Percentiles rank a stretch among this genome's conserved stretches.
Evolutionary conservation across 1,139 yeast genomes (phyloP).

Genomic region (Cylindricascospora bacillispora): DNA sequence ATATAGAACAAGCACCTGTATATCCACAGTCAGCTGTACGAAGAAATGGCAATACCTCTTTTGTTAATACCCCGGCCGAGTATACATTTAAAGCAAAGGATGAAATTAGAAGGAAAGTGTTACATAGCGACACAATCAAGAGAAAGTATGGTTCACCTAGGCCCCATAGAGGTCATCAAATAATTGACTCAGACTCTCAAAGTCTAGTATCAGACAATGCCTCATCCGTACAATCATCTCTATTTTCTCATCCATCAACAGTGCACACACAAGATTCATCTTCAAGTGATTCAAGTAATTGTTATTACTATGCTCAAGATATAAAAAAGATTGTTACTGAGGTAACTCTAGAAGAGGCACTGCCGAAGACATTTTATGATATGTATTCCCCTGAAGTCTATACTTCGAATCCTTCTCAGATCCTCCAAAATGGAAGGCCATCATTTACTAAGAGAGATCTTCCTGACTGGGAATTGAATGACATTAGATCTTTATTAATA

Average conservation of each 20-base stretch:
- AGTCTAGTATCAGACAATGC: constrained; percentile 14
- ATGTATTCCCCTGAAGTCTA: constrained; percentile 44
- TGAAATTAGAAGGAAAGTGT: constrained; percentile 27
- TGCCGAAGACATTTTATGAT: constrained; percentile 37
- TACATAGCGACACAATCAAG: constrained; percentile 5
- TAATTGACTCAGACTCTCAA: constrained; percentile 6
- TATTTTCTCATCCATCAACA: constrained; percentile 20
- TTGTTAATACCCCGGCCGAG: constrained; percentile 29
- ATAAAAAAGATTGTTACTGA: constrained; percentile 10
- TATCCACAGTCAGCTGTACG: constrained; percentile 4
- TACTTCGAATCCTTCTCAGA: constrained; percentile 25
- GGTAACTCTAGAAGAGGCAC: constrained; percentile 28
- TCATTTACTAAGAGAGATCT: constrained; percentile 44
- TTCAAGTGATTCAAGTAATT: constrained; percentile 5
- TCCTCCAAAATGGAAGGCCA: constrained; percentile 44
- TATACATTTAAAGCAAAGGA: constrained; percentile 31
- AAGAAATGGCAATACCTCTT: constrained; percentile 10
- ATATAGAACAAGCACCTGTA: constrained; percentile 1
- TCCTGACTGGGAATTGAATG: constrained; percentile 54
- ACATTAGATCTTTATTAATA: constrained; percentile 46
- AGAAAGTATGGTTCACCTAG: neutral
- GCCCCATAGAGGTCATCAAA: constrained; percentile 1
- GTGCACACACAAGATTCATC: constrained; percentile 9
- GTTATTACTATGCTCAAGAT: constrained; percentile 3
- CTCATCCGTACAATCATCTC: constrained; percentile 17